These are phyloP conservation scores for Cyclotella sp. DNA, from an alignment of 108 stramenopile species.

Conservation along the genomic window DNA sequence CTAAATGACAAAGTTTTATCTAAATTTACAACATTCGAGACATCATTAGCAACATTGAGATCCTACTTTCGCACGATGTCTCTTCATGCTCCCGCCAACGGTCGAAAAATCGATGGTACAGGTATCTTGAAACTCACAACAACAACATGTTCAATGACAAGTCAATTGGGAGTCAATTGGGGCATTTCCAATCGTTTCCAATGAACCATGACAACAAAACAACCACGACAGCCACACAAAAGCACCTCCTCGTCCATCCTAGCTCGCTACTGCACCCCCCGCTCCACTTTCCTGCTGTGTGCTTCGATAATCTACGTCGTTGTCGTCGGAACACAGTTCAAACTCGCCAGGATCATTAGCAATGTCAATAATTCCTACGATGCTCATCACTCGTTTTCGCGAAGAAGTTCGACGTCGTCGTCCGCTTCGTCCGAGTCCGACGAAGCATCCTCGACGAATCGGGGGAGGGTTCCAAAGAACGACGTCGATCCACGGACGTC, in stretches of 20 bases:
- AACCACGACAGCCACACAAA: too few relatives aligned
- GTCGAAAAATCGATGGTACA: too few relatives aligned
- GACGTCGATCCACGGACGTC: not conserved
- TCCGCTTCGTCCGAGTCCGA: not conserved
- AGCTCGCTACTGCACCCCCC: not conserved
- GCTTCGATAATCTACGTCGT: slow-evolving; percentile 2
- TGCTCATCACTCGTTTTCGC: not conserved
- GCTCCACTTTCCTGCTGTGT: not conserved
- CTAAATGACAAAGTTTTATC: too few relatives aligned
- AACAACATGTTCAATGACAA: too few relatives aligned
- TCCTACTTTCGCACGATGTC: too few relatives aligned
- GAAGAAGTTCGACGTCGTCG: not conserved
- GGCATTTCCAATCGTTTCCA: too few relatives aligned
- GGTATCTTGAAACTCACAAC: too few relatives aligned
- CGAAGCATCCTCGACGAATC: not conserved
- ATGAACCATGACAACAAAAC: too few relatives aligned
- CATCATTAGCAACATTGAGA: too few relatives aligned
- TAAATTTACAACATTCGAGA: too few relatives aligned
- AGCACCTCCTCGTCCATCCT: not conserved
- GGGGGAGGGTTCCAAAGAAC: not conserved
- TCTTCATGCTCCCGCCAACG: too few relatives aligned
- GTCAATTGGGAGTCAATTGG: too few relatives aligned
- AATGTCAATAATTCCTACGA: not conserved
- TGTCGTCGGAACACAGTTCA: slow-evolving; percentile 12
- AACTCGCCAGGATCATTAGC: slow-evolving; percentile 10